A percentile compares a stretch with the other conserved stretches of the same genome.
Evolutionary conservation across 192 early-diverging fungal genomes (phyloP).

Genomic region (Pilobolus umbonatus): DNA sequence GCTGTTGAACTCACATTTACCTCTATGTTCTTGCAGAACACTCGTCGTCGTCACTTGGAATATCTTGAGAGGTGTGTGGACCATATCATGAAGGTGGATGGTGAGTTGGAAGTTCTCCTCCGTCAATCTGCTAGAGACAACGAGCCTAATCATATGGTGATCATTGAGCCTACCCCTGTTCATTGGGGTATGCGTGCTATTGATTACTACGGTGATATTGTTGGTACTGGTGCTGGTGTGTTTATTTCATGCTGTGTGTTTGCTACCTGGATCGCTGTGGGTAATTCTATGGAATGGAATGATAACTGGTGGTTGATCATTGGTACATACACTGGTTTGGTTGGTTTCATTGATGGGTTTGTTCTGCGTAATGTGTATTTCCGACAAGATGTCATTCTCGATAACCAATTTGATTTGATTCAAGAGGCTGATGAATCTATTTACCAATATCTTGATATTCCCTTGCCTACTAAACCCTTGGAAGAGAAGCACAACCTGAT

Average conservation of each 20-base stretch:
- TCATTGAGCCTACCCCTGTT: not conserved
- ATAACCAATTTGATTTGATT: conserved; percentile 13
- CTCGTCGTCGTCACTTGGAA: conserved; percentile 13
- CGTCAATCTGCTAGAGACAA: conserved; percentile 7
- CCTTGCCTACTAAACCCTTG: not conserved
- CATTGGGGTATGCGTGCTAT: not conserved
- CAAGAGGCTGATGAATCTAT: not conserved
- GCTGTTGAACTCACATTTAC: conserved; percentile 14
- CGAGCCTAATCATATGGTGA: conserved; percentile 8
- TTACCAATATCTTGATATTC: conserved; percentile 7
- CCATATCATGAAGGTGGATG: conserved; percentile 8
- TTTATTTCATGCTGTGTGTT: conserved; percentile 10
- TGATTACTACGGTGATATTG: conserved; percentile 20
- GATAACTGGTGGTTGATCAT: conserved; percentile 24
- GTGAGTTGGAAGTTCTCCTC: conserved; percentile 5
- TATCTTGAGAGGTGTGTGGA: conserved; percentile 9
- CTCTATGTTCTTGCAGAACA: conserved; percentile 18
- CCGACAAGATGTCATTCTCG: conserved; percentile 1
- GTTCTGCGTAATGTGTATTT: conserved; percentile 19
- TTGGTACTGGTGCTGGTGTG: conserved; percentile 15
- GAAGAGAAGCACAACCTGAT: not conserved
- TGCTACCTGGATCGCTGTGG: conserved; percentile 10
- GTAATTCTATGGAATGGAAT: conserved; percentile 6
- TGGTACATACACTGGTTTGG: conserved; percentile 22
- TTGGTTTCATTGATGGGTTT: conserved; percentile 21